Percentiles rank a stretch among this genome's conserved stretches.
Evolutionary conservation across 2,329 filamentous ascomycete genomes (phyloP).

Genomic region (Phyllosticta paracitricarpa): DNA sequence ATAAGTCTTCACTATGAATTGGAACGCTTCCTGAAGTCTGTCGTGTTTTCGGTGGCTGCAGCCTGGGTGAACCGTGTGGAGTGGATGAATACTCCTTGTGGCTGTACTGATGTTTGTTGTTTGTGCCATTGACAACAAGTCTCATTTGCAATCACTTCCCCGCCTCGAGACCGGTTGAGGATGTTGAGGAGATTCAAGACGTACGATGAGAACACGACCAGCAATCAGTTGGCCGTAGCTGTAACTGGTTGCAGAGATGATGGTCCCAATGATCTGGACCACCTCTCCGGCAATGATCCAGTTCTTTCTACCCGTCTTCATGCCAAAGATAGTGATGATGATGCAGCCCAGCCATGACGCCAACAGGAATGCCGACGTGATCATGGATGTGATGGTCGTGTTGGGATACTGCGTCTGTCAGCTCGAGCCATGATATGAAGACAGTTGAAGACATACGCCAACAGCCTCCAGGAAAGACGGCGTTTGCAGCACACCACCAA

Average conservation of each 20-base stretch:
- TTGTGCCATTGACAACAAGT: too few relatives aligned
- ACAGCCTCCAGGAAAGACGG: constrained; percentile 22
- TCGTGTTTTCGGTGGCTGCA: too few relatives aligned
- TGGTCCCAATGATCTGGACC: constrained; percentile 22
- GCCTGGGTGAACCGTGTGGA: too few relatives aligned
- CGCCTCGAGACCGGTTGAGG: neutral
- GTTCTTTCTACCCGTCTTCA: constrained; percentile 17
- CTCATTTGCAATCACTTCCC: too few relatives aligned
- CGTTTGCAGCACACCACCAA: constrained; percentile 23
- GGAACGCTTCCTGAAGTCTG: too few relatives aligned
- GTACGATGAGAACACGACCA: constrained; percentile 19
- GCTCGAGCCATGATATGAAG: neutral
- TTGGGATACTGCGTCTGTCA: constrained; percentile 14
- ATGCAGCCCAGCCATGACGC: constrained; percentile 23
- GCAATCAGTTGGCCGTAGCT: constrained; percentile 22
- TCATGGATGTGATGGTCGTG: constrained; percentile 21
- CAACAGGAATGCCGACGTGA: constrained; percentile 17
- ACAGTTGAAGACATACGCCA: constrained; percentile 12
- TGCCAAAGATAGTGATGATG: constrained; percentile 17
- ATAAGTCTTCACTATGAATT: too few relatives aligned
- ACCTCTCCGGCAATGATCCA: constrained; percentile 19
- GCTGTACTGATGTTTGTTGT: too few relatives aligned
- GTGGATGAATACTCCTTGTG: too few relatives aligned
- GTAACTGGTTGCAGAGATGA: constrained; percentile 19
- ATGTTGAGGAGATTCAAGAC: neutral